Base-by-base conservation (phyloP, 2,329 filamentous ascomycete species). In the Colletotrichum cuscutae region DNA sequence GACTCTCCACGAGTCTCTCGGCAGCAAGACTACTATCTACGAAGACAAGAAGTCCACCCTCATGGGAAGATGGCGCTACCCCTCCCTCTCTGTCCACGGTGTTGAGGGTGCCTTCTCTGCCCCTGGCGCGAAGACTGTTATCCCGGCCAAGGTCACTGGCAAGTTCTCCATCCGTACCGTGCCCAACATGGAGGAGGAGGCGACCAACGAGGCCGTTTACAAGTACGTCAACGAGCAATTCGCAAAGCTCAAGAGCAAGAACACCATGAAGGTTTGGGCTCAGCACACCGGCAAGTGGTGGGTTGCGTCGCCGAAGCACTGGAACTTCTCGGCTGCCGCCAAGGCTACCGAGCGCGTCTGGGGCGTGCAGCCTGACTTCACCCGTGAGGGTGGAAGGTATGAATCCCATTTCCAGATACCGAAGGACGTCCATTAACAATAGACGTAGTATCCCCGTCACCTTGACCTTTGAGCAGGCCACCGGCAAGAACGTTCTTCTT, bases 141-240 rank as follows among this genome's bases (percentile, higher is more conserved):
- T 99, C 78, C 97, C 97, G 3, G 96, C 97, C 80, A 98, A 98
- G 88, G 97, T 99, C 71, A 94, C 93, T 79, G 97, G 97, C 85
- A 99, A 99, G 87, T 99, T 99, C 88, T 97, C 94, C 63, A 98
- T 99, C 85, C 92, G 97, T 77, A 98, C 95, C 46, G 97, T 99
- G 26, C 97, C 97, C 65, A 91, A 99, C 86, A 99, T 99, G 97
- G 94, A 98, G 82, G 95, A 95, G 78, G 92, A 95, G 69, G 91
- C 92, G 80, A 97, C 98, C 79, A 97, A 97, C 85, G 89, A 91
- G 80, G 88, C 93, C 57, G 96, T 99, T 56, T 93, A 91, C 86
- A 92, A 94, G 82, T 93, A 95, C 82, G 89, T 98, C 76, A 89
- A 96, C 80, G 91, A 93, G 76, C 91, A 94, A 77, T 98, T 97